Evolutionary conservation across 345 rosid genomes (phyloP).

Genomic region (Brassica rapa): DNA sequence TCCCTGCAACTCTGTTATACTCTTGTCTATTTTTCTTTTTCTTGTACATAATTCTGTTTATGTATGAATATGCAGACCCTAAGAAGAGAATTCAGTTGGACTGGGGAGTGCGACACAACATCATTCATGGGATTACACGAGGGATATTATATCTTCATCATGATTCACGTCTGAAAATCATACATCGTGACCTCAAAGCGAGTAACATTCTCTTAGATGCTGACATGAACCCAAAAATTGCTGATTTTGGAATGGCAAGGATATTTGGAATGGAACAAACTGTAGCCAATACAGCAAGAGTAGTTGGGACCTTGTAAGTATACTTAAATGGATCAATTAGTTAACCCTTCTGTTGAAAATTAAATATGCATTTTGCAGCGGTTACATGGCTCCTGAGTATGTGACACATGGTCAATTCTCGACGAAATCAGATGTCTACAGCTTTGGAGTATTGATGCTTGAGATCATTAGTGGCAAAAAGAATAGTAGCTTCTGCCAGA

Average conservation of each 20-base stretch:
- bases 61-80: constrained; percentile 35
- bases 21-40: neutral
- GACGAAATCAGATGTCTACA: constrained; percentile 30
- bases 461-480: constrained; percentile 30
- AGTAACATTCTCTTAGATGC: neutral
- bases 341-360: neutral
- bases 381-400: constrained; percentile 4
- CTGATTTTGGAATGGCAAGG: neutral
- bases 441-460: constrained; percentile 35
- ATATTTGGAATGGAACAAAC: neutral
- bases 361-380: constrained; percentile 19
- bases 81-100: constrained; percentile 23
- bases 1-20: neutral
- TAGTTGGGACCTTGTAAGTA: neutral
- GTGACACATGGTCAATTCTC: neutral
- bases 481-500: neutral
- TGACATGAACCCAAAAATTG: neutral
- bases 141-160: neutral
- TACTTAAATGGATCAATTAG: neutral
- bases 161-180: neutral
- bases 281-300: neutral
- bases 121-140: neutral
- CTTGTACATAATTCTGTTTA: neutral
- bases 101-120: constrained; percentile 21
- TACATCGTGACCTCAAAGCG: neutral